Evolutionary conservation across 768 basidiomycete species (phyloP), one percentile per base, ranked within the genome.

Genomic region (Mrakia gelida): DNA sequence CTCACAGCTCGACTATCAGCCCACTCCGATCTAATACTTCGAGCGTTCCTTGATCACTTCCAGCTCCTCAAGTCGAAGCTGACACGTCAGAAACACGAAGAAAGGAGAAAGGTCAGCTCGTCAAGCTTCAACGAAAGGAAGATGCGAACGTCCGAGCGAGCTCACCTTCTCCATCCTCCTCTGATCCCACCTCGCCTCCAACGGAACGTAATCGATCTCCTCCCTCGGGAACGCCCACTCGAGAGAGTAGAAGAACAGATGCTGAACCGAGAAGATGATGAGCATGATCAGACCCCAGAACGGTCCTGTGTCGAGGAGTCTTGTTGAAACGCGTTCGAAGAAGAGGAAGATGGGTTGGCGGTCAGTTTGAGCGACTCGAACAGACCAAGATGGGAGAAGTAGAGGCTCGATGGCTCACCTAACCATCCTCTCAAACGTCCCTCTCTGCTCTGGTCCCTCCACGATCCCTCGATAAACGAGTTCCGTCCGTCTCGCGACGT

Each of bases 271-370:
- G 61, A 97, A 85, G 59, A 98, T 98, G 80, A 91, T 89, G 13
- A 92, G 90, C 81, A 94, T 92, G 63, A 98, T 97, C 2, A 89
- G 89, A 0, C 97, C 97, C 13, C 90, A 92, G 67, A 93, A 90
- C 0, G 88, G 88, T 0, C 92, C 97, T 11, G 93, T 86, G 71
- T 88, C 79, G 15, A 83, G 86, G 88, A 92, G 89, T 49, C 92
- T 38, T 96, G 82, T 90, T 90, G 71, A 52, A 13, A 45, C 45
- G 45, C 45, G 41, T 49, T 73, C 30, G 73, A 74, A 9, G 52
- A 38, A 26, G 18, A 38, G 28, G 62, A 68, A 34, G 26, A 23
- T 18, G n/a, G n/a, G n/a, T n/a, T n/a, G n/a, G n/a, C 63, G 11
- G 62, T 77, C 75, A 21, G 41, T 41, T 18, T 6, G 32, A n/a